Conservation (phyloP, 2,329 filamentous ascomycete species). For the Hirsutella thompsonii region DNA sequence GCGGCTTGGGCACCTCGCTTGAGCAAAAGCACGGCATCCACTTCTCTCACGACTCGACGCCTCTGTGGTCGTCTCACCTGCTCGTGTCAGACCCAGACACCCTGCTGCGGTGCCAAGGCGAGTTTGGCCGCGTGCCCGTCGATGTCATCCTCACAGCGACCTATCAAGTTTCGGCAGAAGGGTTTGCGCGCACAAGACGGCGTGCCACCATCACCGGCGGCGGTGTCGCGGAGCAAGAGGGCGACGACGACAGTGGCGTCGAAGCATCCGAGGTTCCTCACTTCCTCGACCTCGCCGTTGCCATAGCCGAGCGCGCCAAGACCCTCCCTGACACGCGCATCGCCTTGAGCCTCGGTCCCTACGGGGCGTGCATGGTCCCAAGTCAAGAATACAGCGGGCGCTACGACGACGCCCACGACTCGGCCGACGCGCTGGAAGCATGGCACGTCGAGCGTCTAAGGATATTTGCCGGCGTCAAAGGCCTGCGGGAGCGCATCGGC, state of each 20-base stretch:
- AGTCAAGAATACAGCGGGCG: conserved; percentile 51
- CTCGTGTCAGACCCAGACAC: conserved; percentile 40
- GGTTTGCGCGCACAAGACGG: conserved; percentile 32
- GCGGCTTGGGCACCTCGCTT: conserved; percentile 55
- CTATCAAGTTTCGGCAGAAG: conserved; percentile 48
- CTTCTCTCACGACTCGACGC: conserved; percentile 37
- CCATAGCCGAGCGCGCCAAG: conserved; percentile 24
- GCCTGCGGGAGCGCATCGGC: conserved; percentile 31
- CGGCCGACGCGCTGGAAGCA: conserved; percentile 26
- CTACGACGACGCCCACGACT: conserved; percentile 35
- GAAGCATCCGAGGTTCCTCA: conserved; percentile 22
- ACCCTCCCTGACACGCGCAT: conserved; percentile 12
- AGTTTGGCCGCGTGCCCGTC: conserved; percentile 41
- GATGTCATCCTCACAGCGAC: conserved; percentile 56
- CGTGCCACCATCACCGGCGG: no score
- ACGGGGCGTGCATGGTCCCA: conserved; percentile 54
- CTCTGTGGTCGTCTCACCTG: conserved; percentile 57
- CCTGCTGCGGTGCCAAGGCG: conserved; percentile 39
- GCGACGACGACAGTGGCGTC: conserved; percentile 26
- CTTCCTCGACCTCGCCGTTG: conserved; percentile 26
- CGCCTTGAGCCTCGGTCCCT: conserved; percentile 51
- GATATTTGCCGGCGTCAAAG: conserved; percentile 16
- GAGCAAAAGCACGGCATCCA: conserved; percentile 39
- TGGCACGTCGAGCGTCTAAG: conserved; percentile 35
- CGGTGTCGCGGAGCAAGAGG: no score